Evolutionary conservation across 257 asterid genomes (phyloP), one percentile per base, ranked within the genome.

Genomic region (Forsythia suspensa): DNA sequence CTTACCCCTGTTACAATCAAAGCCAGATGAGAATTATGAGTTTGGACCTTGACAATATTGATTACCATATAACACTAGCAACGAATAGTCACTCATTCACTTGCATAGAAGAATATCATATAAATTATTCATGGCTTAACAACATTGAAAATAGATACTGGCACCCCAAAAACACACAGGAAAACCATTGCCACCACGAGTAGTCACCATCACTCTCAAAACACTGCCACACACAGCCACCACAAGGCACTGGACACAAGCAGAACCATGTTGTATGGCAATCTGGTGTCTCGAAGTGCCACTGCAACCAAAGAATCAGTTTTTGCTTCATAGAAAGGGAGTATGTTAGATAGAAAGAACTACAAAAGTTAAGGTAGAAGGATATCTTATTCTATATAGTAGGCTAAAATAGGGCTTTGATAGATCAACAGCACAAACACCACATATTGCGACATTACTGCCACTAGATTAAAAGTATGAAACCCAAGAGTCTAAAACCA

Each of bases 1-100:
- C 82, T 87, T 84, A 18, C 97, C 97, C 97, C 98, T 94, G 86
- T 79, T 78, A 77, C 39, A 21, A 3, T 66, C 73, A 71, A 46
- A 74, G 6, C 82, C 73, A 79, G 6, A 57, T 59, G 36, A 78
- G 41, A 51, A 21, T 5, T n/a, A 16, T 7, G 2, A 61, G 21
- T 55, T 55, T 55, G 65, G 65, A 55, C 65, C 65, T 55, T 55
- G 29, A 48, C 57, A 48, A 48, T 48, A 48, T 55, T n/a, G 21
- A 55, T 55, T 16, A 52, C 8, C 21, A 16, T 44, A 52, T 52
- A 52, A 52, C 4, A 18, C 21, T 52, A 5, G 61, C 21, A 52
- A 52, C 4, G 61, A n/a, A 15, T 55, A n/a, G 5, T 5, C 21
- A n/a, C 29, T 55, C 29, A 7, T 18, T 55, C 57, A 48, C 6